phyloP scores from a whole-genome alignment of 2,329 filamentous ascomycete genomes.

The Knufia petricola region DNA sequence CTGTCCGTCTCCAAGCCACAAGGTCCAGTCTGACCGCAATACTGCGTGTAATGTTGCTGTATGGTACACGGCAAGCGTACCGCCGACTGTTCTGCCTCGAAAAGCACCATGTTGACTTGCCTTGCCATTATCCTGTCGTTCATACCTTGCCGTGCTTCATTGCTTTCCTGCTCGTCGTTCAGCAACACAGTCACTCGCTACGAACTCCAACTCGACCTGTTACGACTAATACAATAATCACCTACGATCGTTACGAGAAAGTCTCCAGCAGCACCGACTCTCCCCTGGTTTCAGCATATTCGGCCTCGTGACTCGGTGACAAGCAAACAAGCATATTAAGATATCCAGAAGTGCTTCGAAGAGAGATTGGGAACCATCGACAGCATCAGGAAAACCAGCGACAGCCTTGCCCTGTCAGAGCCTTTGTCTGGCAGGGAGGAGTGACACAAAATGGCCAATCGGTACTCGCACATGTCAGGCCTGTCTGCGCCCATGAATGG shows the following conservation, averaged over 20 bases:
- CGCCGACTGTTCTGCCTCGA: not conserved
- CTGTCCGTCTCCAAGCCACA: conserved; percentile 3
- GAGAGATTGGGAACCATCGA: not conserved
- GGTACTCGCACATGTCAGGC: conserved; percentile 52
- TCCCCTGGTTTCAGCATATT: not conserved
- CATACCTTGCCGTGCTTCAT: conserved; percentile 1
- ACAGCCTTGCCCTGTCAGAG: conserved; percentile 15
- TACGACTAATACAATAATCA: not conserved
- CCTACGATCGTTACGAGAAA: not conserved
- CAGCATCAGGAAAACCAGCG: not conserved
- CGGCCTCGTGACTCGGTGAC: not conserved
- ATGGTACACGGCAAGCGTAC: not conserved
- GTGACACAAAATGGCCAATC: conserved; percentile 44
- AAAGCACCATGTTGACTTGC: not conserved
- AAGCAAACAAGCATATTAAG: not conserved
- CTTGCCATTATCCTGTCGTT: conserved; percentile 4
- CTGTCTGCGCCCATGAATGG: conserved; percentile 51
- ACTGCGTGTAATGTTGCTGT: not conserved
- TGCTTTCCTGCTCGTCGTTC: conserved; percentile 9
- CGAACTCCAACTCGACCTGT: not conserved
- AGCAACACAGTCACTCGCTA: conserved; percentile 7
- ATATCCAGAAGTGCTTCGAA: not conserved
- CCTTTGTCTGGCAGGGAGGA: conserved; percentile 14
- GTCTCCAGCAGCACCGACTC: not conserved
- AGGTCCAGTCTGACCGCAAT: conserved; percentile 3